Base-by-base conservation (phyloP, 2,329 filamentous ascomycete genomes). In the Talaromyces sp. region DNA sequence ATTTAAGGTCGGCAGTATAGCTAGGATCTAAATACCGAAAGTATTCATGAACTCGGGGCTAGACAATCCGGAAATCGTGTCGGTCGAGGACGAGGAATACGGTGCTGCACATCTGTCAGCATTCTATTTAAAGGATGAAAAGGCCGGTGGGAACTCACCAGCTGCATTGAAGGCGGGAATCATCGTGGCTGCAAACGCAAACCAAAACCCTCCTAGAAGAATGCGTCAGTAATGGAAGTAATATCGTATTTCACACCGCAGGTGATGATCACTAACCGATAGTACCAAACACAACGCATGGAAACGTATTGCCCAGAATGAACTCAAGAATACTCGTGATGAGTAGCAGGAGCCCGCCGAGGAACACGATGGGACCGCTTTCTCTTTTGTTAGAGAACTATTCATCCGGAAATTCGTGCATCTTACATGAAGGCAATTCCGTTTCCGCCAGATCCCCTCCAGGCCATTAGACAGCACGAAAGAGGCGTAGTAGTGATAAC, bases 241-340 rank as follows among this genome's bases (percentile, higher is more conserved):
- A 6, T 3, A 24, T 50, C 47, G 39, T 11, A 22, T 50, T 47
- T 41, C 41, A 11, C n/a, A 8, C 57, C 19, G 19, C 14, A 62
- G 7, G 8, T 13, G 31, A 35, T 54, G 8, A 11, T 10, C 27
- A 66, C 69, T 73, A 78, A 67, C 84, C 83, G 67, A 82, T 85
- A 16, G 81, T 76, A 63, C 75, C 78, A 72, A 88, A 88, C 33
- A 88, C 86, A 43, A 86, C 82, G 57, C 82, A 84, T 0, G 85
- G 80, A 68, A 87, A 88, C 4, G 84, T 87, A 71, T 87, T 86
- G 43, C 85, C 85, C 1, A 87, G 76, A 63, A 87, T 73, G 72
- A 83, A 87, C 70, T 87, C 86, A 43, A 87, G 77, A 1, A 87
- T 69, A 22, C 83, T 83, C 0, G 81, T 82, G 27, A 86, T 69